Base-by-base conservation (phyloP, 257 asterid species). In the Nyctanthes arbortristis region DNA sequence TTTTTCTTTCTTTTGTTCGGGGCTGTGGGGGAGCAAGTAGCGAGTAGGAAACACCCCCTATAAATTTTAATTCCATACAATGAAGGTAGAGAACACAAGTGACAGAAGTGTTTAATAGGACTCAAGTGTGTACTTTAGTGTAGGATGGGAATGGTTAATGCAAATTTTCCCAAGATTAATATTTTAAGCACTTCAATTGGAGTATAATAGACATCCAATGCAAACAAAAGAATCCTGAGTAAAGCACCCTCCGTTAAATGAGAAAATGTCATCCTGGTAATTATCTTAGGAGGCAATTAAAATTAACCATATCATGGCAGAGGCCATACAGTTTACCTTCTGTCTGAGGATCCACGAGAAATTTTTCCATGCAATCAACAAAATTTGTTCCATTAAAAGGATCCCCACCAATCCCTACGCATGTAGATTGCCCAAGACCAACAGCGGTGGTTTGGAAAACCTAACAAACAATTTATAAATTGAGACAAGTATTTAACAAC, bases 351-450 rank as follows among this genome's bases (percentile, higher is more conserved):
- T 93, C 98, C 75, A 85, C 84, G 25, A 93, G 88, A 88, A 93
- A 93, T 78, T 84, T 89, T 74, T 84, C 82, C 54, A 93, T 34
- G 86, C 98, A 93, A 84, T 93, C 97, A 33, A 93, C 97, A 80
- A 93, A 93, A 77, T 93, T 91, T 72, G 98, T 93, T 68, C 97
- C 98, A 71, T 91, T 93, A 84, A 93, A 93, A 75, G 98, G 98
- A 84, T 93, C 98, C 62, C 98, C 98, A 67, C 98, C 98, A 76
- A 93, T 87, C 70, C 98, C 98, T 40, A 93, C 96, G 63, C 97
- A 93, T 12, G 98, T 90, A 52, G 98, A 90, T 75, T 93, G 98
- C 58, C 98, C 98, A 66, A 93, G 97, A 73, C 98, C 98, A 77
- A 93, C 98, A 35, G 96, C 97, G 68, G 93, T 90, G 76, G 98